Evolutionary conservation across 129 eudicot genomes (phyloP), one percentile per base, ranked within the genome.

Genomic region (Pseudognaphalium luteoalbum): DNA sequence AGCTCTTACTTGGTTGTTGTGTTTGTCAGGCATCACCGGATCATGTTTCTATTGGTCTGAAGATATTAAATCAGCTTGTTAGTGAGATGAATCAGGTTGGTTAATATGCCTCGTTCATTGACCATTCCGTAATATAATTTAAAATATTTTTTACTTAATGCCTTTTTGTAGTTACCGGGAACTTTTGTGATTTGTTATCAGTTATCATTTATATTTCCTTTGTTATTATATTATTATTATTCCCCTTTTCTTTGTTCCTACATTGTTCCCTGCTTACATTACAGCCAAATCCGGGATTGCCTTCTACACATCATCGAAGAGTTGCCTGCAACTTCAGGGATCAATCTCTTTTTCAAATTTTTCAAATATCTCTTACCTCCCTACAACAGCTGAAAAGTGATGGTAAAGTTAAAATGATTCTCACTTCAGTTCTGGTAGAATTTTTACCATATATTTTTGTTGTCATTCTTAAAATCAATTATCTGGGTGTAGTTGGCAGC

Each of bases 1-100:
- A 70, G 21, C 44, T 59, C 89, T 83, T 74, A 80, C 65, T 28
- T 11, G 34, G 37, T 73, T 80, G 75, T 70, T 85, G 42, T 78
- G 64, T 71, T 68, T 77, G 16, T 72, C 88, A 90, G 97, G 91
- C 93, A 80, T 87, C 97, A 76, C 82, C 96, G 9, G 91, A 84
- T 68, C 98, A 93, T 80, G 89, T 85, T 79, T 85, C 96, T 52
- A 93, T 93, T 81, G 98, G 97, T 73, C 87, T 93, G 58, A 93
- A 91, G 96, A 91, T 93, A 78, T 82, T 93, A 68, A 91, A 93
- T 84, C 97, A 93, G 89, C 98, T 93, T 79, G 97, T 93, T 61
- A 75, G 86, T 58, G 98, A 93, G 84, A 93, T 93, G 98, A 93
- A 88, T 88, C 98, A 93, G 98, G 98, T 93, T 83, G 47, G 88